Conservation (phyloP, 768 basidiomycete species). For the Cyathus striatus region DNA sequence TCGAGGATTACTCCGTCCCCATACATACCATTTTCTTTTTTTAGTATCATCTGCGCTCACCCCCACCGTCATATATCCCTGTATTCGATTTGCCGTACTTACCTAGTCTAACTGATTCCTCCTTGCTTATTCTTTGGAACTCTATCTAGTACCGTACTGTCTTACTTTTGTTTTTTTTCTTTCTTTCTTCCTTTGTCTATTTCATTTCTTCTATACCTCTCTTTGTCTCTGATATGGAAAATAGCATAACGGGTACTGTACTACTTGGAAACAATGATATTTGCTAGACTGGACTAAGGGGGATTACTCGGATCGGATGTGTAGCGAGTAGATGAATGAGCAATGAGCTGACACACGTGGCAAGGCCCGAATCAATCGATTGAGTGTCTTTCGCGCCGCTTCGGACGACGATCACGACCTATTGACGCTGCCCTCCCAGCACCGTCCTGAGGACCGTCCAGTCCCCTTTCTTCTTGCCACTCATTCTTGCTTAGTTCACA, state of each 20-base stretch:
- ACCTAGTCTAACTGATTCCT: background rate
- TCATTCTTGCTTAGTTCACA: background rate
- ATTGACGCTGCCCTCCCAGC: too few species aligned
- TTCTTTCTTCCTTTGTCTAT: background rate
- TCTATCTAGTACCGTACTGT: background rate
- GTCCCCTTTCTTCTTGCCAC: background rate
- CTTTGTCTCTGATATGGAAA: constrained; percentile 4
- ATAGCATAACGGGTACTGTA: constrained; percentile 21
- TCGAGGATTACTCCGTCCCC: background rate
- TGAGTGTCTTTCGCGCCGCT: background rate
- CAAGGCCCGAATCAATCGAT: background rate
- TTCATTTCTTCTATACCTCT: constrained; percentile 2
- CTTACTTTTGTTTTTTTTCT: background rate
- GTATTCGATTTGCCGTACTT: background rate
- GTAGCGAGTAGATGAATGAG: background rate
- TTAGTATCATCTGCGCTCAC: constrained; percentile 6
- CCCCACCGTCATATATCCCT: background rate
- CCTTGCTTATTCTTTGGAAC: background rate
- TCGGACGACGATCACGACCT: background rate
- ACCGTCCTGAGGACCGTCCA: too few species aligned
- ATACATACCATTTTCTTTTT: background rate
- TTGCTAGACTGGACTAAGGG: background rate
- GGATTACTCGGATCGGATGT: background rate
- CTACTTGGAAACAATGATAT: constrained; percentile 12
- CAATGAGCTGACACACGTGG: background rate